Percentiles rank a stretch among this genome's conserved stretches.
phyloP scores from a whole-genome alignment of 495 filamentous ascomycete genomes.

The Talaromyces nanjingensis region DNA sequence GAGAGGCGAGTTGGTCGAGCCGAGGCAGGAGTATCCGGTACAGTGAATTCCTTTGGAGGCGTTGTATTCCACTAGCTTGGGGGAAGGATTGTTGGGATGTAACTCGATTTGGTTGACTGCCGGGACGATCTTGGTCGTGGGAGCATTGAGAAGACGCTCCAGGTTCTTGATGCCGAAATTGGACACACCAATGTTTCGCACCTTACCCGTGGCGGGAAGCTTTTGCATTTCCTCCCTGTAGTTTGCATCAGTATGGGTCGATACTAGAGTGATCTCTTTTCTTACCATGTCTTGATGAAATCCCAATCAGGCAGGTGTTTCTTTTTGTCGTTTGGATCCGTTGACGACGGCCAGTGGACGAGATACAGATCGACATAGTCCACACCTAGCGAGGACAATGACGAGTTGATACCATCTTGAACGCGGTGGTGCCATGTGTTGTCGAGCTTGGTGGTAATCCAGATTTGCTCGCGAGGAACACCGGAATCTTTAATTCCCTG shows the following conservation, averaged over 20 bases:
- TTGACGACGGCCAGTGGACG: slow-evolving; percentile 76
- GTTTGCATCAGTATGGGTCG: slow-evolving; percentile 3
- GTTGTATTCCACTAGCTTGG: slow-evolving; percentile 71
- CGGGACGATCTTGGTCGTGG: slow-evolving; percentile 57
- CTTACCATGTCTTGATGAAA: slow-evolving; percentile 71
- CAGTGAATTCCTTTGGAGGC: slow-evolving; percentile 60
- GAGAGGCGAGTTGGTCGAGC: slow-evolving; percentile 48
- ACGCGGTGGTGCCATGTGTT: slow-evolving; percentile 73
- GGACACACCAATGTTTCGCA: slow-evolving; percentile 62
- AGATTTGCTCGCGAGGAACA: slow-evolving; percentile 74
- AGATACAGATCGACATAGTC: slow-evolving; percentile 83
- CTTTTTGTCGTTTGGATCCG: slow-evolving; percentile 46
- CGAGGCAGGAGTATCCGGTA: slow-evolving; percentile 63
- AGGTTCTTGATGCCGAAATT: slow-evolving; percentile 58
- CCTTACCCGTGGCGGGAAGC: slow-evolving; percentile 70
- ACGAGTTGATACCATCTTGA: slow-evolving; percentile 60
- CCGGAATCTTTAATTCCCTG: slow-evolving; percentile 73
- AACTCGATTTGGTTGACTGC: slow-evolving; percentile 90
- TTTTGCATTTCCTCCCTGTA: slow-evolving; percentile 69
- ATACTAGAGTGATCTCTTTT: neutral
- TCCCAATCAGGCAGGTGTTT: slow-evolving; percentile 65
- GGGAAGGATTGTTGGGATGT: slow-evolving; percentile 75
- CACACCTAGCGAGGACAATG: slow-evolving; percentile 60
- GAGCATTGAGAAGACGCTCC: slow-evolving; percentile 47
- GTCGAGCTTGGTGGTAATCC: slow-evolving; percentile 83